Base-by-base conservation (phyloP, 495 filamentous ascomycete species). In the Aspergillus nidulans region DNA sequence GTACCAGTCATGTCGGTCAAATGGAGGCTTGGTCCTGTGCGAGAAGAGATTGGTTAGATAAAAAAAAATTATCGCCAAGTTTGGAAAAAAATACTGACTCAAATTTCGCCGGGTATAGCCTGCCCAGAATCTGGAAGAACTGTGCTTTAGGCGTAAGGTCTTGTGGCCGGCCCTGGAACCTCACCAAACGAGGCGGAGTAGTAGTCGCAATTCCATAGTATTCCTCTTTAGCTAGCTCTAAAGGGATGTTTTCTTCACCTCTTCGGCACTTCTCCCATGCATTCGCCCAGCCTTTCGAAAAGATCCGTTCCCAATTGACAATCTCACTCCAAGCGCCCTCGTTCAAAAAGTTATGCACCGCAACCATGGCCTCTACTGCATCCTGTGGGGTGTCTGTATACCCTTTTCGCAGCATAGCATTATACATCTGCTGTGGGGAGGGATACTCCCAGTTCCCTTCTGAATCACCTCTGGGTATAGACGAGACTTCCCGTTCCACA, bases 371-470 rank as follows among this genome's bases (percentile, higher is more conserved):
- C 71, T 96, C 91, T n/a, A 98, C 92, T 0, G 90, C 90, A 49
- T 92, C 91, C 53, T 88, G 82, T 42, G 94, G 91, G 0, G 92
- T 96, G 64, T 97, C 91, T 0, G 89, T 92, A 70, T 96, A 90
- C 18, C 94, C 94, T 70, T 99, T 97, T 48, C 95, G 86, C 50
- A 95, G 72, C 77, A 97, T 85, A 0, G 95, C 94, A 64, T 97
- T 99, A 75, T 97, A 97, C 94, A 97, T 97, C 69, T 97, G 94
- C 73, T 97, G 95, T 9, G 95, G 92, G 0, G 91, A 96, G 0
- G 94, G 95, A 65, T 97, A 97, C 69, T 97, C 95, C 94, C 94
- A 97, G 63, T 90, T 94, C 12, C 84, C 84, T 16, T 81, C 74
- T 6, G 70, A 55, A 61, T 85, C 82, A 58, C 89, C 91, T 51